These are phyloP conservation scores for Tulasnella sp. DNA, from an alignment of 768 basidiomycete species.

Conservation along the genomic window DNA sequence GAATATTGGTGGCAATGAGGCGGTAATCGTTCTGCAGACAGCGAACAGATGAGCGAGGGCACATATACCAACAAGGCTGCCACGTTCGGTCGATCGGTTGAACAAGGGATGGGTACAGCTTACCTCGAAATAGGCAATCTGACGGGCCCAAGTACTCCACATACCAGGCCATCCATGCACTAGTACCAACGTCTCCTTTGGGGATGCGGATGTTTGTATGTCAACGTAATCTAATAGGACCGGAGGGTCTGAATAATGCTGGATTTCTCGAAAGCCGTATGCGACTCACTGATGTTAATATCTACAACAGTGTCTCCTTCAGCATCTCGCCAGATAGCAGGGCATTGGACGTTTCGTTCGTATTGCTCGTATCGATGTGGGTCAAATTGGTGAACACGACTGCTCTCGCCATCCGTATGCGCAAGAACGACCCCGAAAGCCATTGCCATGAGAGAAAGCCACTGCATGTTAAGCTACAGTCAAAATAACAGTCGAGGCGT, in stretches of 20 bases:
- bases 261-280: not conserved
- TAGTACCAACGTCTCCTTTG: conserved; percentile 52
- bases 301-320: not conserved
- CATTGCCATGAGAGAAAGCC: not conserved
- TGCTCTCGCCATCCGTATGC: not conserved
- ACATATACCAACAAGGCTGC: not conserved
- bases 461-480: not conserved
- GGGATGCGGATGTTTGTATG: not conserved
- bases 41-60: not conserved
- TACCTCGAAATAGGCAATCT: conserved; percentile 64
- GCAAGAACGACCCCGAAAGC: not conserved
- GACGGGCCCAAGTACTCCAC: conserved; percentile 71
- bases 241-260: not conserved
- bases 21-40: conserved; percentile 53
- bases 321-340: not conserved
- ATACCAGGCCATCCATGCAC: conserved; percentile 77
- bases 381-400: not conserved
- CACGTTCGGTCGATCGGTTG: not conserved
- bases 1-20: conserved; percentile 57
- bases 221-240: conserved; percentile 1
- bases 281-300: conserved; percentile 13
- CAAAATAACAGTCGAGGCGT: too few species aligned
- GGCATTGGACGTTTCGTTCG: conserved; percentile 1
- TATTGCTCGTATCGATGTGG: not conserved
- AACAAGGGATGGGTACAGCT: not conserved